Evolutionary conservation across 169 alveolate species (phyloP).

Genomic region (Cryptosporidium sp.): DNA sequence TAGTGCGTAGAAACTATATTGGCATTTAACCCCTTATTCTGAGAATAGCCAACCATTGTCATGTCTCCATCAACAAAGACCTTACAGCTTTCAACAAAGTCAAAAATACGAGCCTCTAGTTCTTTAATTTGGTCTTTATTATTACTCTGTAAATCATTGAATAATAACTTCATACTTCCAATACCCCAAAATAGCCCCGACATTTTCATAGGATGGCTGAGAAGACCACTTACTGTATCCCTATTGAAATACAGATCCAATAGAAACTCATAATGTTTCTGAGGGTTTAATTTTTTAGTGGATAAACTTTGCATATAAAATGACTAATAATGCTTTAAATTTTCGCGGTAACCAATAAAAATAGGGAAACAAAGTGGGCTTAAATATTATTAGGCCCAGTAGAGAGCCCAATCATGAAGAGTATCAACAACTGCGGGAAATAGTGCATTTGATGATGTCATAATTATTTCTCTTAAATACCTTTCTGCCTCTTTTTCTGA

Average conservation of each 20-base stretch:
- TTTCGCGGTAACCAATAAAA: background rate
- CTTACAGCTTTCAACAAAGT: constrained; percentile 39
- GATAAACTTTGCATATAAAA: background rate
- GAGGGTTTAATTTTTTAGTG: background rate
- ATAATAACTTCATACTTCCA: constrained; percentile 45
- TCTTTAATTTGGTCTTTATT: background rate
- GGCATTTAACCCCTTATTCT: constrained; percentile 85
- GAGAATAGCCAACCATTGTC: constrained; percentile 70
- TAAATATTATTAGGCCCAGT: constrained; percentile 83
- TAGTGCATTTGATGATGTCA: constrained; percentile 90
- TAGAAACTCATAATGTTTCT: constrained; percentile 33
- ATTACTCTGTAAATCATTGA: background rate
- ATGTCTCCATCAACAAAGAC: constrained; percentile 18
- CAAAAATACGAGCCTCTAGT: constrained; percentile 15
- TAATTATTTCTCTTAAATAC: constrained; percentile 86
- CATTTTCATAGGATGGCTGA: constrained; percentile 28
- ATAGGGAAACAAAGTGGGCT: background rate
- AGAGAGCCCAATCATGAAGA: constrained; percentile 89
- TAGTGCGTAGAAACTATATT: constrained; percentile 89
- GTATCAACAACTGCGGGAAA: constrained; percentile 91
- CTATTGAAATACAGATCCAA: constrained; percentile 5
- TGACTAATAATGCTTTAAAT: background rate
- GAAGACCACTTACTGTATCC: background rate
- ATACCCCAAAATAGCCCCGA: constrained; percentile 61
- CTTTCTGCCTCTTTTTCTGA: constrained; percentile 91